phyloP scores from a whole-genome alignment of 2,329 filamentous ascomycete genomes.

The Colletotrichum graminicola region DNA sequence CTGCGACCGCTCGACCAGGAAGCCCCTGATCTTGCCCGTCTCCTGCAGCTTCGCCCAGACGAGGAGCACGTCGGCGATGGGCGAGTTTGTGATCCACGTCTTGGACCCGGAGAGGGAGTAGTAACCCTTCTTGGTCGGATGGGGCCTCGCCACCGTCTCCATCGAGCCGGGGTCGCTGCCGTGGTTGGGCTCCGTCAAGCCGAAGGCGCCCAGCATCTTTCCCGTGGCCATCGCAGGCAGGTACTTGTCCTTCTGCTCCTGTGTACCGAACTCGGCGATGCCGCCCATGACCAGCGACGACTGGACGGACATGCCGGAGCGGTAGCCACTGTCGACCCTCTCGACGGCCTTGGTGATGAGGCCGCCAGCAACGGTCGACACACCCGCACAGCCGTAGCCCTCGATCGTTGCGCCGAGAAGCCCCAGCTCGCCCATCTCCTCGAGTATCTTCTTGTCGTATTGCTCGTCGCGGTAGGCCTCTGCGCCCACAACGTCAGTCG shows the following conservation, averaged over 20 bases:
- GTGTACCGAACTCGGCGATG: constrained; percentile 87
- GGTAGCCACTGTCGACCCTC: constrained; percentile 90
- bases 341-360: constrained; percentile 92
- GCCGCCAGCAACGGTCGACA: constrained; percentile 88
- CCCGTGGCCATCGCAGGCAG: constrained; percentile 86
- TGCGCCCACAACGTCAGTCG: constrained; percentile 50
- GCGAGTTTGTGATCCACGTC: constrained; percentile 97
- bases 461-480: constrained; percentile 88
- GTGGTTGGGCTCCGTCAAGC: constrained; percentile 92
- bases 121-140: constrained; percentile 86
- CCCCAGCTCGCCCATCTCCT: constrained; percentile 94
- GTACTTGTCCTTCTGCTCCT: constrained; percentile 88
- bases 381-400: constrained; percentile 89
- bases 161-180: constrained; percentile 92
- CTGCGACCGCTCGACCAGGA: constrained; percentile 86
- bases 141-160: constrained; percentile 87
- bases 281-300: constrained; percentile 94
- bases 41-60: constrained; percentile 95
- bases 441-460: constrained; percentile 86
- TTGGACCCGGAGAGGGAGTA: constrained; percentile 84
- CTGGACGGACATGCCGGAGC: constrained; percentile 93
- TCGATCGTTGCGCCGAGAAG: constrained; percentile 87
- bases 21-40: constrained; percentile 94
- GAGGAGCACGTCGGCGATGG: constrained; percentile 85
- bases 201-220: constrained; percentile 86